Base-by-base conservation (phyloP, 805 yeast genomes). In the Candida methanosorbosa region DNA sequence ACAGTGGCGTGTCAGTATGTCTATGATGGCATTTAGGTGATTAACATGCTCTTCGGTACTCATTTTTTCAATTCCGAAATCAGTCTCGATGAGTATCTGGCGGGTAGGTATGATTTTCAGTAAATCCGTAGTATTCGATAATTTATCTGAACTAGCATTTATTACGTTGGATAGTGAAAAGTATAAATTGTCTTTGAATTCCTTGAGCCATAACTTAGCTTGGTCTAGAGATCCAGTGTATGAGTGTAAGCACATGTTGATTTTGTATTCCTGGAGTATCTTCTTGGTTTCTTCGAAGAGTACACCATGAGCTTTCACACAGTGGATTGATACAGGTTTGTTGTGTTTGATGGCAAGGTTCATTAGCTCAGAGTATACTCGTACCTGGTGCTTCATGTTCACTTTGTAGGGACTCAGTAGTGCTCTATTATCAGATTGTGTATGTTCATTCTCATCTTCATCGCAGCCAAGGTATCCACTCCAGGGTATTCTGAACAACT, bases 181-280 rank as follows among this genome's bases (percentile, higher is more conserved):
- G 40, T 43, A 69, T 3, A 76, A 55, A 11, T 39, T 27, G 40
- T 41, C 43, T 38, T 57, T 42, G 43, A 50, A 59, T 29, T 50
- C 30, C 40, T 57, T 58, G 32, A 70, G 48, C 66, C 80, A 72
- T 29, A 62, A 35, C 35, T 61, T 50, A 13, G 80, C 71, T 38
- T 78, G 85, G 29, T 86, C 95, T 0, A 65, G 41, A 2, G 94
- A 79, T 1, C 97, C 97, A 7, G 86, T 75, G 54, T 77, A 92
- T 0, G 96, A 85, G 51, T 90, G 97, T 18, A 92, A 63, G 26
- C 84, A 74, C 2, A 87, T 56, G 3, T 62, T 52, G 3, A 69
- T 54, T 9, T 54, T 51, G 2, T 45, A 43, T n/a, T 14, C 14
- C 1, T 30, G 14, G 3, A 26, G 16, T 19, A 18, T 32, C 30